A percentile compares a stretch with the other conserved stretches of the same genome.
phyloP scores from a whole-genome alignment of 257 asterid species.

The Nicotiana otophora region DNA sequence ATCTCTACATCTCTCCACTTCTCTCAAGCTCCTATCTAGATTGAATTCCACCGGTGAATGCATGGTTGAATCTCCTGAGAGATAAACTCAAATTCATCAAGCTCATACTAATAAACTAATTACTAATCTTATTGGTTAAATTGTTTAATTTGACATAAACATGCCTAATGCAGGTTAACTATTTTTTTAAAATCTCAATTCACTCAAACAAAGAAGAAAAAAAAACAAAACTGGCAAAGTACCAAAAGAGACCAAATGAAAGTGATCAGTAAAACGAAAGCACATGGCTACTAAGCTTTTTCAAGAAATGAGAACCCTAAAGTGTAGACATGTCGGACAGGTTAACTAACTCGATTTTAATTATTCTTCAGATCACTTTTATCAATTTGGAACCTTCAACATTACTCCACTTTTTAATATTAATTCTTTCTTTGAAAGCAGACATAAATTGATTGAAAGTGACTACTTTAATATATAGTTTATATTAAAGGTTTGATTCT shows the following conservation, averaged over 20 bases:
- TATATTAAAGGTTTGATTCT: no score
- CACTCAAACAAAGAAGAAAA: background rate
- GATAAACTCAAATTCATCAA: no score
- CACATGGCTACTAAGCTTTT: background rate
- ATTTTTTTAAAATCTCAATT: background rate
- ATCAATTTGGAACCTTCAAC: background rate
- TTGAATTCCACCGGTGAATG: no score
- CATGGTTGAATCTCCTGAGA: no score
- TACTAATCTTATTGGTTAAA: no score
- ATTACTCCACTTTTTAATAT: background rate
- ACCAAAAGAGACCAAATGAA: background rate
- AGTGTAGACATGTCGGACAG: background rate
- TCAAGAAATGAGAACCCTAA: background rate
- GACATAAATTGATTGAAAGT: background rate
- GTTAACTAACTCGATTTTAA: background rate
- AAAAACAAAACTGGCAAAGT: background rate
- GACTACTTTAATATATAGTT: no score
- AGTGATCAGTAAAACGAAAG: background rate
- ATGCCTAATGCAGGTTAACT: no score
- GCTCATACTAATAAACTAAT: no score
- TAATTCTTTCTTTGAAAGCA: background rate
- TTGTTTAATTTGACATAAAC: no score
- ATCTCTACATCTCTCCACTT: no score
- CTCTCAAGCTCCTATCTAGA: no score
- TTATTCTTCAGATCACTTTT: background rate